Percentiles rank a stretch among this genome's conserved stretches.
These are phyloP conservation scores for Hamigera avellanea DNA, from an alignment of 495 filamentous ascomycete genomes.

Conservation along the genomic window DNA sequence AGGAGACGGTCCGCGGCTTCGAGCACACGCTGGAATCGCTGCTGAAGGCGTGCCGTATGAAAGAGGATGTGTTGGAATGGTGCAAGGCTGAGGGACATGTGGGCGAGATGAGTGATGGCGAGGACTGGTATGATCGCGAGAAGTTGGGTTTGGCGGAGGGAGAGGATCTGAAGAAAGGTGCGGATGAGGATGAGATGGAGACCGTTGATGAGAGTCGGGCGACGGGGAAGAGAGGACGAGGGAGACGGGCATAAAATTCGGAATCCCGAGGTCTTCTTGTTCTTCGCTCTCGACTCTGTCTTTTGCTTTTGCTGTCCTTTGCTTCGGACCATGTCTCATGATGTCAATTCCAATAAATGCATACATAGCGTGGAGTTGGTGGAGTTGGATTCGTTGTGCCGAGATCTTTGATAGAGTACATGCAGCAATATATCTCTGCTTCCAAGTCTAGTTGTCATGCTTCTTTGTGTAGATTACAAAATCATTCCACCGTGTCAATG, in stretches of 20 bases:
- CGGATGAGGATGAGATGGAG: slow-evolving; percentile 84
- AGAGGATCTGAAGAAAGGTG: slow-evolving; percentile 79
- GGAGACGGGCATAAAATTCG: slow-evolving; percentile 11
- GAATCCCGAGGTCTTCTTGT: too few relatives aligned
- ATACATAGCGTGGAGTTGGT: slow-evolving; percentile 16
- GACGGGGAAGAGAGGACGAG: slow-evolving; percentile 49
- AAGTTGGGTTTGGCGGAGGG: slow-evolving; percentile 65
- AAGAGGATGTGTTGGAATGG: slow-evolving; percentile 72
- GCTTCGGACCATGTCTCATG: too few relatives aligned
- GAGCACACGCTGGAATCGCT: slow-evolving; percentile 66
- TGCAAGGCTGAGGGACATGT: slow-evolving; percentile 82
- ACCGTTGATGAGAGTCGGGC: slow-evolving; percentile 61
- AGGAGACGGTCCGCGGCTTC: slow-evolving; percentile 79
- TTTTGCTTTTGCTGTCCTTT: slow-evolving; percentile 1
- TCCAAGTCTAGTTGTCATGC: too few relatives aligned
- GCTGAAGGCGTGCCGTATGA: slow-evolving; percentile 63
- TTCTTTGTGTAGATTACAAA: too few relatives aligned
- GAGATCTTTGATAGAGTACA: too few relatives aligned
- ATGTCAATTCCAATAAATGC: too few relatives aligned
- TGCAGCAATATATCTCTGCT: not conserved
- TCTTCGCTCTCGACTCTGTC: not conserved
- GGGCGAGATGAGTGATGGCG: slow-evolving; percentile 78
- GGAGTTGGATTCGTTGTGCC: slow-evolving; percentile 1
- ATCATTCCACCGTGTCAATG: too few relatives aligned
- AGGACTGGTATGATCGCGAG: slow-evolving; percentile 92